These are phyloP conservation scores for Astrothelium macrocarpum DNA, from an alignment of 495 filamentous ascomycete genomes.

Conservation along the genomic window DNA sequence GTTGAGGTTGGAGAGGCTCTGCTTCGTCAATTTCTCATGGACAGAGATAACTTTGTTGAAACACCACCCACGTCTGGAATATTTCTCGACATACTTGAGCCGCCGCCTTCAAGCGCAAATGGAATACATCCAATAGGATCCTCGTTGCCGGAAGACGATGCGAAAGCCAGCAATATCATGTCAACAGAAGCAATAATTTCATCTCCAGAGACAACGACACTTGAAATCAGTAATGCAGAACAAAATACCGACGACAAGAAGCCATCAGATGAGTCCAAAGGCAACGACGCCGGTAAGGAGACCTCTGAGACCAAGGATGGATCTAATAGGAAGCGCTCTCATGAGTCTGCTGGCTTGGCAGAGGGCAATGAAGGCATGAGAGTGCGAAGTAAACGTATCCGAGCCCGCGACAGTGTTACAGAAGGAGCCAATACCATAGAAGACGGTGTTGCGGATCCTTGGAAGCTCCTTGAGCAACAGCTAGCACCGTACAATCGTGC, in stretches of 20 bases:
- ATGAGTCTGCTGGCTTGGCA: constrained; percentile 50
- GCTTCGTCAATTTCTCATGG: constrained; percentile 39
- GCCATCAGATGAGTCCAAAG: background rate
- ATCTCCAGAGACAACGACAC: background rate
- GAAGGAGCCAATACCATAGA: constrained; percentile 45
- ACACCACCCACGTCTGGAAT: constrained; percentile 30
- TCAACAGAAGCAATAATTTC: background rate
- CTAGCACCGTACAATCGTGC: constrained; percentile 57
- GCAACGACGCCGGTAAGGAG: constrained; percentile 1
- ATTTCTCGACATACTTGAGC: constrained; percentile 24
- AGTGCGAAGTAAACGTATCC: constrained; percentile 72
- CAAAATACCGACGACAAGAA: background rate
- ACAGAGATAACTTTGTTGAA: constrained; percentile 34
- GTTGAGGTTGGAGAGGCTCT: constrained; percentile 47
- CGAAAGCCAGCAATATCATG: background rate
- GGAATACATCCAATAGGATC: constrained; percentile 6
- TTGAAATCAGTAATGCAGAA: background rate
- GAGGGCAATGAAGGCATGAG: constrained; percentile 49
- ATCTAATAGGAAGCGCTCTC: constrained; percentile 48
- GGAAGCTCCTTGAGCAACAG: constrained; percentile 64
- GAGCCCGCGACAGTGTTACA: constrained; percentile 61
- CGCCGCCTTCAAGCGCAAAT: constrained; percentile 31
- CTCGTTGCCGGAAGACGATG: background rate
- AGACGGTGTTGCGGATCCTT: constrained; percentile 49
- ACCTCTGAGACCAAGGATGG: constrained; percentile 1